These are phyloP conservation scores for Blepharisma japonicum DNA, from an alignment of 73 alveolate genomes.

Conservation along the genomic window DNA sequence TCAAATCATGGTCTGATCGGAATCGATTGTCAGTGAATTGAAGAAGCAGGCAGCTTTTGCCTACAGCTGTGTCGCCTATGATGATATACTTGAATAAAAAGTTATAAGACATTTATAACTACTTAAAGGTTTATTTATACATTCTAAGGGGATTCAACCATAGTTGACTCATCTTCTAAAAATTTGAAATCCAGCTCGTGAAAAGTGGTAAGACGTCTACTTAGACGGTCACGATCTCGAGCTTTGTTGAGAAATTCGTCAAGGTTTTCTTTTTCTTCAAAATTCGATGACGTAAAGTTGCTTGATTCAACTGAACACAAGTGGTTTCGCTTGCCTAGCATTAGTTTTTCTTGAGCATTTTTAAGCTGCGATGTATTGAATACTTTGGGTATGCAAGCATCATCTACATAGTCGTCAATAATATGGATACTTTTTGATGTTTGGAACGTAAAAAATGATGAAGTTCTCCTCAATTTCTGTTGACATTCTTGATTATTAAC, in stretches of 20 bases:
- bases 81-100: constrained; percentile 64
- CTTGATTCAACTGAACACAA: neutral
- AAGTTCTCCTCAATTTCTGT: neutral
- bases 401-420: constrained; percentile 7
- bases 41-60: constrained; percentile 80
- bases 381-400: neutral
- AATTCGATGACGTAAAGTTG: no score
- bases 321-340: neutral
- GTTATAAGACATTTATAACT: constrained; percentile 48
- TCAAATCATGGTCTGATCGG: constrained; percentile 76
- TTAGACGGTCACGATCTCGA: no score
- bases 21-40: constrained; percentile 75
- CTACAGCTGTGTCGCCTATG: constrained; percentile 82
- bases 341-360: neutral
- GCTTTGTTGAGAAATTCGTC: no score
- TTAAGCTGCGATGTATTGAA: neutral
- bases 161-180: no score
- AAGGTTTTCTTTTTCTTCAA: no score
- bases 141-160: no score
- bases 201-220: no score
- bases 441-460: neutral
- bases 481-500: neutral
- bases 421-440: neutral
- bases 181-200: no score
- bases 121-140: neutral